Evolutionary conservation across 2,329 filamentous ascomycete species (phyloP), one percentile per base, ranked within the genome.

Genomic region (Aspergillus oerlinghausenensis): DNA sequence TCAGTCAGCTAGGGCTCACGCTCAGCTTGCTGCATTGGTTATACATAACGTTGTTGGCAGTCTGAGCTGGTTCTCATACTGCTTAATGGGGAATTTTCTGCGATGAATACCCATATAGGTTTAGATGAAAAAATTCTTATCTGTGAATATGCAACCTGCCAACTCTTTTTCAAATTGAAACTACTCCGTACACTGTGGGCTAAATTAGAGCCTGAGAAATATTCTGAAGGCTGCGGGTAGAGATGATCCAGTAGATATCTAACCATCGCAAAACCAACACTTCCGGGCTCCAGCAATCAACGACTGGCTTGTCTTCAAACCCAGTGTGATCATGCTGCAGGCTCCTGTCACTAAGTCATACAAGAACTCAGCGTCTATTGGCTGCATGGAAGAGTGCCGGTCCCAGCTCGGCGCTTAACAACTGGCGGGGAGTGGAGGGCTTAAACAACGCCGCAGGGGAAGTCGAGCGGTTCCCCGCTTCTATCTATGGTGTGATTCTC

Each of bases 1-100:
- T 55, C 23, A 21, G 51, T 49, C 25, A 49, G 50, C 28, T 9
- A n/a, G 51, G 58, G 58, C 58, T 61, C 60, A 55, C 60, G 60
- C 58, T 56, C 49, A n/a, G 32, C 50, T 59, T 51, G 49, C 50
- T 49, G 35, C 51, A 8, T 17, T 49, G 54, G 35, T 21, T 21
- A 14, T 43, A 35, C 35, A 55, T 60, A 56, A 60, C 57, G 43
- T 21, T 56, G 25, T 11, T 26, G 38, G 45, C 29, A n/a, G 49
- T 43, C 40, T 54, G 54, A 60, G 52, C 59, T 58, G 59, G 59
- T 54, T 49, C 55, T 60, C 45, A 45, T 38, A 40, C 50, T 52
- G 25, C 9, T 49, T 55, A 14, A 6, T 38, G 3, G 35, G 28
- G n/a, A n/a, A n/a, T n/a, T n/a, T n/a, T n/a, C n/a, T n/a, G n/a